Percentiles rank a stretch among this genome's conserved stretches.
Evolutionary conservation across 2,329 filamentous ascomycete genomes (phyloP).

Genomic region (Blumeria hordei): DNA sequence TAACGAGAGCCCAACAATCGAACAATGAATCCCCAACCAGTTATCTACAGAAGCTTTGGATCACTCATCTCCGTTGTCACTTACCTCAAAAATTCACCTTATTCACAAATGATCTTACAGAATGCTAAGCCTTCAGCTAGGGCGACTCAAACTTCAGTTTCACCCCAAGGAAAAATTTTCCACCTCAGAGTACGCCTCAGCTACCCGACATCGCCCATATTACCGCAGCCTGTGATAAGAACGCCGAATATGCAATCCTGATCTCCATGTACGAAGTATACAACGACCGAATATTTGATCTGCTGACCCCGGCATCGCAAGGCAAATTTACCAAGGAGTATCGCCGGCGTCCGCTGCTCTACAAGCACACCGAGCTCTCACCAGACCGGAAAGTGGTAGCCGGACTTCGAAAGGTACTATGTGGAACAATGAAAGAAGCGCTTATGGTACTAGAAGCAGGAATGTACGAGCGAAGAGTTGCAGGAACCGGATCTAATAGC

Average conservation of each 20-base stretch:
- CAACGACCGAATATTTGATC: slow-evolving; percentile 91
- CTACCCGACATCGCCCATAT: slow-evolving; percentile 52
- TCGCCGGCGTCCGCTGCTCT: slow-evolving; percentile 58
- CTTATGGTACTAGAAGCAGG: slow-evolving; percentile 77
- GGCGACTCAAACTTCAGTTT: slow-evolving; percentile 25
- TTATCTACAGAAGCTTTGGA: too few relatives aligned
- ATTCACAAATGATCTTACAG: slow-evolving; percentile 6
- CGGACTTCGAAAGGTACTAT: slow-evolving; percentile 74
- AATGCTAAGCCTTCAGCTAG: slow-evolving; percentile 16
- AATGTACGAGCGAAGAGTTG: slow-evolving; percentile 62
- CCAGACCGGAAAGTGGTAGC: slow-evolving; percentile 88
- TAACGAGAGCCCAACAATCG: too few relatives aligned
- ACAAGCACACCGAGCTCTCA: slow-evolving; percentile 75
- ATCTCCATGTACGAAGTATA: slow-evolving; percentile 99
- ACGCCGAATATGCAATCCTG: slow-evolving; percentile 63
- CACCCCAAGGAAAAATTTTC: slow-evolving; percentile 33
- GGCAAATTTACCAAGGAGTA: slow-evolving; percentile 41
- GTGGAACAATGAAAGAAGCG: slow-evolving; percentile 58
- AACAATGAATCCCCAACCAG: too few relatives aligned
- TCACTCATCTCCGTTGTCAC: too few relatives aligned
- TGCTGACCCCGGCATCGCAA: slow-evolving; percentile 42
- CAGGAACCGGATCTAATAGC: slow-evolving; percentile 81
- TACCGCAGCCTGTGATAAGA: slow-evolving; percentile 37
- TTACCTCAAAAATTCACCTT: too few relatives aligned
- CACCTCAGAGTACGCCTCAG: slow-evolving; percentile 46